phyloP scores from a whole-genome alignment of 768 basidiomycete genomes.

The Filobasidium floriforme region DNA sequence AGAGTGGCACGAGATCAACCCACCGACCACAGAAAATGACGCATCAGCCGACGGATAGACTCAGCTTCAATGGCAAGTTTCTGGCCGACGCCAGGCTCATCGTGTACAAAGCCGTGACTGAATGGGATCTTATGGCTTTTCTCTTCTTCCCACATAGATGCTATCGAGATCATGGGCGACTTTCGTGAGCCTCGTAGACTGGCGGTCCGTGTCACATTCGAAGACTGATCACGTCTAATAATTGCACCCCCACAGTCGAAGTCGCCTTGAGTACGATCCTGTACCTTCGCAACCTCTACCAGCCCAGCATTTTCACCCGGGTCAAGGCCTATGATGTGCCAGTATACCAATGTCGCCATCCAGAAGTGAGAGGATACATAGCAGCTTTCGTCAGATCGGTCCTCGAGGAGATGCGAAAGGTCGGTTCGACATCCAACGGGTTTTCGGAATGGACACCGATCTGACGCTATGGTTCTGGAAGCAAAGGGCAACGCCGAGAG shows the following conservation, averaged over 20 bases:
- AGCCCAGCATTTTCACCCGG: constrained; percentile 74
- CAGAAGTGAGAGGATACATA: constrained; percentile 77
- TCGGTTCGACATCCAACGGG: constrained; percentile 37
- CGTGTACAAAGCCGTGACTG: no score
- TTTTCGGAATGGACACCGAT: not conserved
- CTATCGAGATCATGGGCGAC: constrained; percentile 8
- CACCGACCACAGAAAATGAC: no score
- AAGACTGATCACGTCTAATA: no score
- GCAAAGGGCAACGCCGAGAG: constrained; percentile 64
- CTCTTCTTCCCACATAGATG: constrained; percentile 1
- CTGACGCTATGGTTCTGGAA: not conserved
- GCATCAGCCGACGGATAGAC: no score
- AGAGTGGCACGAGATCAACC: no score
- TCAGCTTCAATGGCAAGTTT: no score
- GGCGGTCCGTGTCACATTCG: no score
- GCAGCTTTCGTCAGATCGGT: constrained; percentile 78
- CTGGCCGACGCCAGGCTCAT: no score
- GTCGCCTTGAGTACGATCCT: constrained; percentile 87
- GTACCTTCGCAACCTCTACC: constrained; percentile 84
- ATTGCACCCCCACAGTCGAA: constrained; percentile 58
- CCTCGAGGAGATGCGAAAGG: constrained; percentile 63
- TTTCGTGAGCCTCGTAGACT: constrained; percentile 2
- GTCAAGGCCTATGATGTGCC: constrained; percentile 84
- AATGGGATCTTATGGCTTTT: no score
- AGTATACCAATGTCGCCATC: constrained; percentile 87